These are phyloP conservation scores for Lachnum nothofagi DNA, from an alignment of 2,329 filamentous ascomycete species.

Conservation along the genomic window DNA sequence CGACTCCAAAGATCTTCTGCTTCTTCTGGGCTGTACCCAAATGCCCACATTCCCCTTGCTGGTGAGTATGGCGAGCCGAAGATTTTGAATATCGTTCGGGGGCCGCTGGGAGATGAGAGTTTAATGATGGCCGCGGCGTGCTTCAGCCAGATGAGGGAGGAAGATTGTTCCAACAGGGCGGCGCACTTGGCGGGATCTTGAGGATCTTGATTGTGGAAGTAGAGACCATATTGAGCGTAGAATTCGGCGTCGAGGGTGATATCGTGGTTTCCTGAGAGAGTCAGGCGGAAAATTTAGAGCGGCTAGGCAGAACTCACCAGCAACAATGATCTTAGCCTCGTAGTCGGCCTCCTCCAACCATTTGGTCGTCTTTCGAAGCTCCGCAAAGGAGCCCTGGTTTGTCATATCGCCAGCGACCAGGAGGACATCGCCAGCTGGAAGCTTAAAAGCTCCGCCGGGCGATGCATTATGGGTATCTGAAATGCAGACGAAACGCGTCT, in stretches of 20 bases:
- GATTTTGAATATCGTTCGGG: conserved; percentile 57
- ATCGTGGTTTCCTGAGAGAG: conserved; percentile 64
- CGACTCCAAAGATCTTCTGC: conserved; percentile 50
- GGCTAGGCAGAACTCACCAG: conserved; percentile 43
- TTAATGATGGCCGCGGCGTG: conserved; percentile 52
- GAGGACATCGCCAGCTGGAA: conserved; percentile 68
- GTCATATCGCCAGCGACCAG: conserved; percentile 74
- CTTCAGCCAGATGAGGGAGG: conserved; percentile 58
- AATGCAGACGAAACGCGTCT: conserved; percentile 66
- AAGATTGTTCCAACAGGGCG: conserved; percentile 39
- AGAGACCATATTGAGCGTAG: conserved; percentile 47
- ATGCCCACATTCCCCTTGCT: conserved; percentile 56
- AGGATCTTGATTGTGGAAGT: conserved; percentile 52
- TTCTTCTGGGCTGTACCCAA: conserved; percentile 49
- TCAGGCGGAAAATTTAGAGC: conserved; percentile 10
- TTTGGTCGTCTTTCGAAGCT: conserved; percentile 55
- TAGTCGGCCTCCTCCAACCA: conserved; percentile 67
- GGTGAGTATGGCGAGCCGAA: conserved; percentile 69
- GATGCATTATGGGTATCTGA: conserved; percentile 69
- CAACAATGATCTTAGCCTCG: conserved; percentile 65
- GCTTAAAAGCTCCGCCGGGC: conserved; percentile 47
- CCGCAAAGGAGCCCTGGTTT: conserved; percentile 60
- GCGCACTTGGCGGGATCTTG: conserved; percentile 52
- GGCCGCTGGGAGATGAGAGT: conserved; percentile 50
- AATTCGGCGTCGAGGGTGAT: conserved; percentile 63